A percentile compares a stretch with the other conserved stretches of the same genome.
Evolutionary conservation across 2,329 filamentous ascomycete genomes (phyloP).

Genomic region (Aspergillus novoparasiticus): DNA sequence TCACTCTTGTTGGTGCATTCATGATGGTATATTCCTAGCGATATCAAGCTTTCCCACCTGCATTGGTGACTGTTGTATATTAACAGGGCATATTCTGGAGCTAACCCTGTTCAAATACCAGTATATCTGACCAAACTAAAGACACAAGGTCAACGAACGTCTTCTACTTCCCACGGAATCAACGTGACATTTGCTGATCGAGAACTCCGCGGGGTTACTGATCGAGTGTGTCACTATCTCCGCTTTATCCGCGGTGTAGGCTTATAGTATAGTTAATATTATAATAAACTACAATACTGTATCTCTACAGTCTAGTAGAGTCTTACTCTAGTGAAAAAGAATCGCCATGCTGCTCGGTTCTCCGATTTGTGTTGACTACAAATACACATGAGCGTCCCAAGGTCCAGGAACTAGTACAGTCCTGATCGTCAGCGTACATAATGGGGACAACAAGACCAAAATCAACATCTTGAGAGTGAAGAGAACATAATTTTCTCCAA

Average conservation of each 20-base stretch:
- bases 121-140: background rate
- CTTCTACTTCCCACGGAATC: no score
- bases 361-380: background rate
- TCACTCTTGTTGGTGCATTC: background rate
- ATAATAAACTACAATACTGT: no score
- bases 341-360: background rate
- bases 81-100: no score
- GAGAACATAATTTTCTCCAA: no score
- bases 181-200: background rate
- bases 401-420: no score
- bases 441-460: no score
- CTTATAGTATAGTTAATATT: no score
- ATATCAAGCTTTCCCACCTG: background rate
- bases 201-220: background rate
- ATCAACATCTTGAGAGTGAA: no score
- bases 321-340: background rate
- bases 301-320: background rate
- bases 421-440: no score
- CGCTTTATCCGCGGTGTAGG: background rate
- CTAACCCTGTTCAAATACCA: no score
- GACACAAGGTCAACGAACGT: background rate
- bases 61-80: background rate
- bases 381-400: no score
- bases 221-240: background rate
- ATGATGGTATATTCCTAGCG: background rate